Percentiles rank a stretch among this genome's conserved stretches.
These are phyloP conservation scores for Leishmania aethiopica DNA, from an alignment of 208 protist species.

Conservation along the genomic window DNA sequence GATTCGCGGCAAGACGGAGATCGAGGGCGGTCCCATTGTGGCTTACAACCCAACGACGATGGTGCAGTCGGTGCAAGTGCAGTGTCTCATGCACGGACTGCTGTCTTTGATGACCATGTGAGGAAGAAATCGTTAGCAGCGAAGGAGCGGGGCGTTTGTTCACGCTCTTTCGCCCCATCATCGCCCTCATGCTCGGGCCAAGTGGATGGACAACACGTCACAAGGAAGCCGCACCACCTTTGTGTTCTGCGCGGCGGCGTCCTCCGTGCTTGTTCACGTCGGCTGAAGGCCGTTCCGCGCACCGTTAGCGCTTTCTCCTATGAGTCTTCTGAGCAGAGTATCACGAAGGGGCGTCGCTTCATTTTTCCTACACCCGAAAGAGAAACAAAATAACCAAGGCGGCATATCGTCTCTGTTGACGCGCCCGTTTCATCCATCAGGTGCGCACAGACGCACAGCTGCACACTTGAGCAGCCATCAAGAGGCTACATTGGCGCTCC, in stretches of 20 bases:
- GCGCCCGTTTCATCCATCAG: neutral
- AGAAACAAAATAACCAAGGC: neutral
- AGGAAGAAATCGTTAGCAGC: neutral
- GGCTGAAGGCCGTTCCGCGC: neutral
- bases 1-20: constrained; percentile 13
- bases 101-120: constrained; percentile 21
- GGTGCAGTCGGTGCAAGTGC: constrained; percentile 27
- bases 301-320: neutral
- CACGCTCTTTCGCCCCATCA: neutral
- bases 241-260: neutral
- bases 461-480: neutral
- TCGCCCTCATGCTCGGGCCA: neutral
- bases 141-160: neutral
- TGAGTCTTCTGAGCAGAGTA: neutral
- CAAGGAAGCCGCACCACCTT: neutral
- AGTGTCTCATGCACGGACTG: constrained; percentile 28
- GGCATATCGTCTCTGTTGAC: neutral
- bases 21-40: constrained; percentile 18
- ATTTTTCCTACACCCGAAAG: neutral
- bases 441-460: neutral
- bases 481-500: neutral
- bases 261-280: neutral
- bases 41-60: constrained; percentile 42
- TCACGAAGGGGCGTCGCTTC: neutral
- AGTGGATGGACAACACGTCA: neutral